A percentile compares a stretch with the other conserved stretches of the same genome.
These are phyloP conservation scores for Pyrenophora tritici-repentis DNA, from an alignment of 2,329 filamentous ascomycete genomes.

Conservation along the genomic window DNA sequence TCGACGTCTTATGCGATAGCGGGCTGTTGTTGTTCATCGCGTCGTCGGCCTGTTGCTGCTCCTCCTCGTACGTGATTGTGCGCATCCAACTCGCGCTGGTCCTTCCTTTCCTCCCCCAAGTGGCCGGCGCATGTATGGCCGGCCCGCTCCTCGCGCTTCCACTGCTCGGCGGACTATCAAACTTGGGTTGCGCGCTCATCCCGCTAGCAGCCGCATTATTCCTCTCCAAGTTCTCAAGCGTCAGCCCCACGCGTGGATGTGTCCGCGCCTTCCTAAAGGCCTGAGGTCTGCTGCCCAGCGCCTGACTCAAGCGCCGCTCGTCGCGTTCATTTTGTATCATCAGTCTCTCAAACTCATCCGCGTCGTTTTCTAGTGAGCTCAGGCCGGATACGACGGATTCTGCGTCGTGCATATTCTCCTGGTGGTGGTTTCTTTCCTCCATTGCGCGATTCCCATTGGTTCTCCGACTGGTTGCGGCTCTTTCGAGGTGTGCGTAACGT, in stretches of 20 bases:
- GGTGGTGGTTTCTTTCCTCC: constrained; percentile 18
- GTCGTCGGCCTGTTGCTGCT: constrained; percentile 25
- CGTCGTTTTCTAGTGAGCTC: constrained; percentile 49
- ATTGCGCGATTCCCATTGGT: constrained; percentile 29
- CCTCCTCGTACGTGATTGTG: constrained; percentile 42
- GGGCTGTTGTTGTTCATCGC: constrained; percentile 39
- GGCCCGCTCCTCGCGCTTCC: constrained; percentile 48
- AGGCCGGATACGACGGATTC: constrained; percentile 41
- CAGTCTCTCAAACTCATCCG: constrained; percentile 52
- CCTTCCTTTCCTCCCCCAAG: constrained; percentile 56
- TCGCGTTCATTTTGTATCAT: constrained; percentile 54
- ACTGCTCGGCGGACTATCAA: constrained; percentile 40
- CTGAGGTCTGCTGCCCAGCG: constrained; percentile 38
- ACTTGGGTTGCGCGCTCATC: constrained; percentile 21
- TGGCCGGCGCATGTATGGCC: constrained; percentile 51
- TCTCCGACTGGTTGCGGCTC: constrained; percentile 16
- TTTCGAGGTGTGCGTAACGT: constrained; percentile 28
- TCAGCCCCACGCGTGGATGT: constrained; percentile 47
- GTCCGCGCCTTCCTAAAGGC: constrained; percentile 52
- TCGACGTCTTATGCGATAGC: constrained; percentile 44
- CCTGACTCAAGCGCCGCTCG: constrained; percentile 46
- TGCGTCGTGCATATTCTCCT: constrained; percentile 29
- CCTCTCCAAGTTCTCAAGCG: constrained; percentile 51
- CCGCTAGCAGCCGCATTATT: constrained; percentile 28
- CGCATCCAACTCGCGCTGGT: constrained; percentile 51